Evolutionary conservation across 148 eudicot species (phyloP).

Genomic region (Nepenthes gracilis): DNA sequence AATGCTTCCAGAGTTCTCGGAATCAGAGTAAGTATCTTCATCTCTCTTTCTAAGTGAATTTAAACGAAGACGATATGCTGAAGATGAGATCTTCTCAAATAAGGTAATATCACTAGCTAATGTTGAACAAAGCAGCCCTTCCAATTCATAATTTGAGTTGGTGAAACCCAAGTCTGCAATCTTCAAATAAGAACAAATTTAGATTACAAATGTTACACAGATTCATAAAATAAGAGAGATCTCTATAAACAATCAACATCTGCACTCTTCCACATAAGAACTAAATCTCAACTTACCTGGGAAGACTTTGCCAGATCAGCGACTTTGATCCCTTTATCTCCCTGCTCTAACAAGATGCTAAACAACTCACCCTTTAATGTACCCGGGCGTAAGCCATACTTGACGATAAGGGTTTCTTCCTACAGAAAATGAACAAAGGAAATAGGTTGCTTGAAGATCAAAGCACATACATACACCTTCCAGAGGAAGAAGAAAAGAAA

Average conservation of each 20-base stretch:
- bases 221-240: neutral
- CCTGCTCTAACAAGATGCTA: slow-evolving; percentile 45
- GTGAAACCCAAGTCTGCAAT: slow-evolving; percentile 53
- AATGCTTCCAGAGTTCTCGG: slow-evolving; percentile 66
- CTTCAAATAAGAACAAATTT: slow-evolving; percentile 25
- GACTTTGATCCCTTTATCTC: slow-evolving; percentile 58
- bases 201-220: slow-evolving; percentile 2
- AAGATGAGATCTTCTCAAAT: slow-evolving; percentile 76
- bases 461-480: neutral
- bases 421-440: slow-evolving; percentile 18
- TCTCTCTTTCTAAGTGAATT: slow-evolving; percentile 30
- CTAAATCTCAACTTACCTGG: slow-evolving; percentile 29
- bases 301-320: slow-evolving; percentile 50
- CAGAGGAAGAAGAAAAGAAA: too few relatives aligned
- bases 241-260: neutral
- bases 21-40: slow-evolving; percentile 46
- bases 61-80: slow-evolving; percentile 67
- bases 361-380: slow-evolving; percentile 87
- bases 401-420: slow-evolving; percentile 54
- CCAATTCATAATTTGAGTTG: slow-evolving; percentile 37
- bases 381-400: slow-evolving; percentile 60
- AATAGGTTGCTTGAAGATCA: slow-evolving; percentile 4
- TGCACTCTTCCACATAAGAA: neutral
- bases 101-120: slow-evolving; percentile 84
- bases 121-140: slow-evolving; percentile 46